Percentiles rank a stretch among this genome's conserved stretches.
phyloP scores from a whole-genome alignment of 495 filamentous ascomycete species.

The Chaetomium tenue region DNA sequence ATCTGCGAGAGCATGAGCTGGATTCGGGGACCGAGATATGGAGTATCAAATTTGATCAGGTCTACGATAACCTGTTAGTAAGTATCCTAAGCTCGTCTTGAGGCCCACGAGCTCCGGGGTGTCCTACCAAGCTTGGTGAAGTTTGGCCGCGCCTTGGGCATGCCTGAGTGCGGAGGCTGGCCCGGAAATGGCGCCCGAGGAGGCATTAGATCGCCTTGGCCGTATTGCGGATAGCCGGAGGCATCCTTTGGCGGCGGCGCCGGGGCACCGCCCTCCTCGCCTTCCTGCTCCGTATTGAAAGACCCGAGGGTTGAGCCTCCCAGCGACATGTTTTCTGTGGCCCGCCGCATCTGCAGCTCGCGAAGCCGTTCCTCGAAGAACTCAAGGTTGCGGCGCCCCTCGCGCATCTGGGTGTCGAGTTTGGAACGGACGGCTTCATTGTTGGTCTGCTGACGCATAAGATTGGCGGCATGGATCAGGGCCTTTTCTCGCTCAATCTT shows the following conservation, averaged over 20 bases:
- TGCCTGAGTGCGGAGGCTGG: slow-evolving; percentile 62
- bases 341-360: slow-evolving; percentile 79
- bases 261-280: slow-evolving; percentile 51
- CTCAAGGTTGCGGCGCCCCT: slow-evolving; percentile 85
- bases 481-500: slow-evolving; percentile 99
- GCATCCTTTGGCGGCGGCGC: slow-evolving; percentile 66
- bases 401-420: slow-evolving; percentile 87
- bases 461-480: slow-evolving; percentile 88
- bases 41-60: slow-evolving; percentile 97
- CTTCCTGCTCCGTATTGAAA: slow-evolving; percentile 38
- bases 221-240: slow-evolving; percentile 45
- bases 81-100: not conserved
- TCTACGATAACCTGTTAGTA: slow-evolving; percentile 54
- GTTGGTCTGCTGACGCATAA: slow-evolving; percentile 91
- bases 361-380: slow-evolving; percentile 89
- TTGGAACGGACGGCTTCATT: slow-evolving; percentile 85
- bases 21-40: slow-evolving; percentile 92
- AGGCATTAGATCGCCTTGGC: slow-evolving; percentile 74
- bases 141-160: slow-evolving; percentile 77
- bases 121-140: slow-evolving; percentile 91
- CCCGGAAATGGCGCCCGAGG: slow-evolving; percentile 77
- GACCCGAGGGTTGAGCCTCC: slow-evolving; percentile 41
- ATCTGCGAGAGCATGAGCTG: slow-evolving; percentile 99
- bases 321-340: slow-evolving; percentile 61
- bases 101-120: not conserved